Evolutionary conservation across 495 filamentous ascomycete genomes (phyloP), one percentile per base, ranked within the genome.

Genomic region (Bombardia bombarda): DNA sequence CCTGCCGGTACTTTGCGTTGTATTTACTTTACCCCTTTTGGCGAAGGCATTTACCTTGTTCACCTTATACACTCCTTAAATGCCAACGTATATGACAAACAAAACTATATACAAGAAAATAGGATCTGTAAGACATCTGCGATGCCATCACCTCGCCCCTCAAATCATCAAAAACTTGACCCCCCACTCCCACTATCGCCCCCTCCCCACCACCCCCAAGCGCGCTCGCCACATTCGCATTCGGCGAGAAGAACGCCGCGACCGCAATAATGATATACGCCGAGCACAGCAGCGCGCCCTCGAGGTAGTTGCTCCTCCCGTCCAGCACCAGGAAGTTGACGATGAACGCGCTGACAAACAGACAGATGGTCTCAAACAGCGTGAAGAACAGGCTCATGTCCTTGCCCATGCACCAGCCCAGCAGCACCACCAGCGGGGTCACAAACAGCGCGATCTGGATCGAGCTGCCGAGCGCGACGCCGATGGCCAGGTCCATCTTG

Each of bases 401-500:
- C 52, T 79, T 84, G 48, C 72, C 63, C 70, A 90, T 73, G 50
- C 69, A 73, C 87, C 86, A 90, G 17, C 86, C 87, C 9, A 89
- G 68, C 13, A 90, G 74, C 16, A 93, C 84, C 14, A 88, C 73
- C 36, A 90, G 61, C 0, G 87, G 87, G 1, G 86, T 90, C 26
- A 93, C 77, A 63, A 90, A 90, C 37, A 93, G 70, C 8, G 87
- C 84, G 63, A 81, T 79, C 61, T 90, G 87, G 56, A 93, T 90
- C 49, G 77, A 83, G 40, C 77, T 83, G 16, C 87, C 87, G 7
- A 90, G 76, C 2, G 86, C 85, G 19, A 90, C 83, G 51, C 84
- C 87, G 45, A 93, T 86, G 1, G 87, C 79, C 25, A 90, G 65
- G 67, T 90, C 86, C 86, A 90, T 89, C 64, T 93, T 93, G 65